Evolutionary conservation across 2,329 filamentous ascomycete species (phyloP), one percentile per base, ranked within the genome.

Genomic region (Penicillium concentricum): DNA sequence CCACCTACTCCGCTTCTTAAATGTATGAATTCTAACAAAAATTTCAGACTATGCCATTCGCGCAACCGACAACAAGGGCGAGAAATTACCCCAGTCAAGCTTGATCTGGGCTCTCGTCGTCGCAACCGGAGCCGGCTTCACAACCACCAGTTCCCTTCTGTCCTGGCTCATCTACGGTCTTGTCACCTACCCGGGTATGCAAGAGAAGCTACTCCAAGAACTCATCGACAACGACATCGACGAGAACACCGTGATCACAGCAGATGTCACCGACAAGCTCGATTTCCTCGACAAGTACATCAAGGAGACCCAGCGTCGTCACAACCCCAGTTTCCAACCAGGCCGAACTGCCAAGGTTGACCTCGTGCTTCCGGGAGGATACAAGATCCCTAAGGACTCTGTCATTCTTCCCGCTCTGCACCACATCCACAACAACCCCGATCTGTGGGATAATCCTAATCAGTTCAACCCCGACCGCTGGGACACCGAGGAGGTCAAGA

Each of bases 291-390:
- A 72, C 37, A 69, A 71, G 15, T 69, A 80, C 68, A 72, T 87
- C 74, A 87, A 87, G 69, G 84, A 87, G 67, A 84, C 79, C 0
- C 84, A 85, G 66, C 79, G 84, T 2, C 75, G 77, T 5, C 84
- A 87, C 72, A 87, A 84, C 69, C 82, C 85, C 0, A 83, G 82
- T 0, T 87, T 82, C 72, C 85, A 87, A 63, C 82, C 85, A 0
- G 85, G 76, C 1, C 81, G 85, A 32, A 87, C 82, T 1, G 73
- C 84, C 7, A 81, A 81, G 58, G 72, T 72, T 3, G 84, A 87
- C 61, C 72, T 84, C 56, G 74, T 87, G 22, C 71, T 87, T 0
- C 84, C 85, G 0, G 84, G 84, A 0, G 85, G 84, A 0, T 87
- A 85, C 73, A 79, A 76, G 53, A 63, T 87, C 0, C 80, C 82